Evolutionary conservation across 2,329 filamentous ascomycete species (phyloP), one percentile per base, ranked within the genome.

Genomic region (Rugonectria rugulosa): DNA sequence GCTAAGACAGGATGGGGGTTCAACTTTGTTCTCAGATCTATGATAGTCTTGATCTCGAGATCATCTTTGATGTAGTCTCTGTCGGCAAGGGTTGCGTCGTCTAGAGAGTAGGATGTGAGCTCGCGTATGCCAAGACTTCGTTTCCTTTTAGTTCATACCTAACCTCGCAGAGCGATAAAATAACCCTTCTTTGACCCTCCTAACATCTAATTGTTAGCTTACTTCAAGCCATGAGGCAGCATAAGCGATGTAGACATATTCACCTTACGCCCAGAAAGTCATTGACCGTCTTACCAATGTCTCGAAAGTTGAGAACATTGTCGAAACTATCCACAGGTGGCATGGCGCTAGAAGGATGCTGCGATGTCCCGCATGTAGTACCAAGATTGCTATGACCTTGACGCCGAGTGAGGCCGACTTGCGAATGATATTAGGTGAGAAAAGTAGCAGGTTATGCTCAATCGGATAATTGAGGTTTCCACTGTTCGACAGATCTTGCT

Each of bases 1-100:
- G 2, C 2, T 24, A 31, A n/a, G 29, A 34, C 15, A 37, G 6
- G 8, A n/a, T n/a, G n/a, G n/a, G 17, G 2, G 49, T 72, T 56
- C 14, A 80, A 91, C 86, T 88, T 86, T 59, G 91, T 91, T 52
- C 92, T 84, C 10, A 96, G 77, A 75, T 96, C 92, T 56, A 96
- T 82, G 34, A 96, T 83, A 3, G 87, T 91, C 62, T 81, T 84
- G 60, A 96, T 83, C 19, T 83, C 80, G 63, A 88, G 81, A 26
- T 85, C 80, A 7, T 86, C 73, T 9, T 77, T 73, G 10, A 96
- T 79, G 26, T 78, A 75, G 27, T 77, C 70, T 52, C 84, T 83
- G 73, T 96, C 92, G 29, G 78, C 70, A 17, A 79, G 67, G 0
- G 89, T 88, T 29, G 91, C 90, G 71, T 91, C 86, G 68, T 96